Evolutionary conservation across 176 grass and related monocot species (phyloP).

Genomic region (Bonia amplexicaulis): DNA sequence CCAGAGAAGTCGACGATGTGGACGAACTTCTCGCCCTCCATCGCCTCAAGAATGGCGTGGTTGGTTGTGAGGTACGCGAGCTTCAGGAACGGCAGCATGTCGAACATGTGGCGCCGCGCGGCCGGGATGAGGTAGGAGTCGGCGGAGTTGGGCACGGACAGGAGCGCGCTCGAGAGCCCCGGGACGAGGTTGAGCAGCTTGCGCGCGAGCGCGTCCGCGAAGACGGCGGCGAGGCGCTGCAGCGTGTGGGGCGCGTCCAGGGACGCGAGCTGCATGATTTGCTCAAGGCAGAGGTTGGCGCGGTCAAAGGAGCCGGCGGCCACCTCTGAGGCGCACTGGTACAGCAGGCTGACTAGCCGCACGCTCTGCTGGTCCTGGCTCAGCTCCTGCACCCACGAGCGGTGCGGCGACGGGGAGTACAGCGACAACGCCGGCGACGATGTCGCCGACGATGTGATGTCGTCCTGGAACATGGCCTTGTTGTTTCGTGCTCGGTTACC

Average conservation of each 20-base stretch:
- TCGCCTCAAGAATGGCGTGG: conserved; percentile 63
- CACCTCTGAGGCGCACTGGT: conserved; percentile 45
- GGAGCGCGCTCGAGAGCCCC: conserved; percentile 24
- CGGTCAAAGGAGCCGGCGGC: conserved; percentile 33
- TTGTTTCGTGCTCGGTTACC: neutral
- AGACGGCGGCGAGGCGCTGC: conserved; percentile 57
- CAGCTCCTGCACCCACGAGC: conserved; percentile 34
- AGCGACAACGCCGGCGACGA: conserved; percentile 47
- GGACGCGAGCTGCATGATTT: conserved; percentile 45
- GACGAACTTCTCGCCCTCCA: conserved; percentile 58
- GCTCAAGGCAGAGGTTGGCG: conserved; percentile 46
- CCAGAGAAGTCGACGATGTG: conserved; percentile 68
- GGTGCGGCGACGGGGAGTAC: conserved; percentile 25
- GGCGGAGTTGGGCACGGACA: neutral
- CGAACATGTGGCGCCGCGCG: conserved; percentile 41
- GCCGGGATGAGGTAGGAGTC: conserved; percentile 12
- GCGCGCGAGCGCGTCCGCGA: conserved; percentile 59
- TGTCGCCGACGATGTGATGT: conserved; percentile 31
- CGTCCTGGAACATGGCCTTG: conserved; percentile 1
- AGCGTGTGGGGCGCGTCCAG: conserved; percentile 48
- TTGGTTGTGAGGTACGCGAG: conserved; percentile 68
- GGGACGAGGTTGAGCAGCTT: conserved; percentile 31
- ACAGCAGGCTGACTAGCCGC: conserved; percentile 33
- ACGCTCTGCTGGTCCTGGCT: conserved; percentile 36
- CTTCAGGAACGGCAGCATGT: conserved; percentile 56